Evolutionary conservation across 495 filamentous ascomycete species (phyloP), one percentile per base, ranked within the genome.

Genomic region (Lasiosphaeris hirsuta): DNA sequence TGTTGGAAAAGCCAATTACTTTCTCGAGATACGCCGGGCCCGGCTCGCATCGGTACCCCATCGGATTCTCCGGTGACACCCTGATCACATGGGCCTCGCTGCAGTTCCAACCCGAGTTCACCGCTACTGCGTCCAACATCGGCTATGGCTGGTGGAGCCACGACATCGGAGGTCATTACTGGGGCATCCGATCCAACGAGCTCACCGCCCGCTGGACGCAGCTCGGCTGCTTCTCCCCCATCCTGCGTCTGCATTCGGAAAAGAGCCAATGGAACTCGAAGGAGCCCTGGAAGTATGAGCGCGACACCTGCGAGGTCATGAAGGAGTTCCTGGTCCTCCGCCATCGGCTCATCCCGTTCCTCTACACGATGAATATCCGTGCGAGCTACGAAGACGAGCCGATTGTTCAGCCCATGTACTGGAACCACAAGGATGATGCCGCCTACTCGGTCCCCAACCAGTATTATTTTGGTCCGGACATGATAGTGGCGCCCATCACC

Each of bases 81-180:
- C 56, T 78, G 11, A 77, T 81, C 37, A 78, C 78, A 3, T 86
- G 83, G 83, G 75, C 65, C 0, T 82, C 80, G 0, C 73, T 86
- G 2, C 57, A 77, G 2, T 86, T 84, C 63, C 82, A 86, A 61
- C 80, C 83, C 23, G 83, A 86, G 56, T 86, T 85, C 63, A 86
- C 83, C 0, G 78, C 80, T 6, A 83, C 81, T 0, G 79, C 83
- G 0, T 83, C 80, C 11, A 86, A 86, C 68, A 84, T 86, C 55
- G 83, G 83, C 3, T 86, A 79, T 55, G 82, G 82, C 8, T 86
- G 82, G 82, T 86, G 83, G 83, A 83, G 79, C 51, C 81, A 86
- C 61, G 83, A 86, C 57, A 84, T 86, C 43, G 83, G 83, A 17
- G 83, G 83, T 18, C 83, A 86, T 59, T 74, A 73, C 51, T 65